Conservation (phyloP, 1,284 basidiomycete genomes). For the Peniophora sp. region DNA sequence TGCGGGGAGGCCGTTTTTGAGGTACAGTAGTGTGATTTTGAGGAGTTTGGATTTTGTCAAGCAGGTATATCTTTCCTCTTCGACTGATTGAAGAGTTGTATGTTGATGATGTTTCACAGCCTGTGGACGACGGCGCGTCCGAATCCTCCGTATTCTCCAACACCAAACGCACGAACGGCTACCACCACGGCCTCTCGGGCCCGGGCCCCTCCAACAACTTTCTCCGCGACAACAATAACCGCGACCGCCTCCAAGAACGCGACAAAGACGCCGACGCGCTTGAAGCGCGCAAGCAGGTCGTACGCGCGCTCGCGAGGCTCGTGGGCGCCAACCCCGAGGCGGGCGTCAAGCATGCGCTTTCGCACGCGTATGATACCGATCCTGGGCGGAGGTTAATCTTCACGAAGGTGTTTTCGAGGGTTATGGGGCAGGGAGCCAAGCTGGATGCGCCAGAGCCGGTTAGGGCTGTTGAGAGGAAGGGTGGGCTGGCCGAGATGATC, state of each 20-base stretch:
- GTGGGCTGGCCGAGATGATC: constrained; percentile 30
- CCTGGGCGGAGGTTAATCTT: constrained; percentile 73
- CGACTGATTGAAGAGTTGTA: too few relatives aligned
- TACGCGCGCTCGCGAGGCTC: constrained; percentile 74
- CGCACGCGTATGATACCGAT: constrained; percentile 74
- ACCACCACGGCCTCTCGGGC: too few relatives aligned
- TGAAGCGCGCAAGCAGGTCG: constrained; percentile 62
- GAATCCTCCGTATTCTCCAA: constrained; percentile 44
- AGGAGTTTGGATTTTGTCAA: constrained; percentile 35
- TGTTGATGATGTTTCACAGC: constrained; percentile 2
- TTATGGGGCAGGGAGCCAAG: constrained; percentile 74
- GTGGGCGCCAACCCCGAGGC: constrained; percentile 83
- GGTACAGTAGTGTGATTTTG: constrained; percentile 63
- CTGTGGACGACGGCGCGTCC: constrained; percentile 35
- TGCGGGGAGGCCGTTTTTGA: constrained; percentile 70
- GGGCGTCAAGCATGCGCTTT: constrained; percentile 83
- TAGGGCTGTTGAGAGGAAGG: constrained; percentile 42
- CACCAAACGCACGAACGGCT: constrained; percentile 16
- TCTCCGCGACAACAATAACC: too few relatives aligned
- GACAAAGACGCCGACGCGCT: constrained; percentile 31
- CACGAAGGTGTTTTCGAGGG: constrained; percentile 81
- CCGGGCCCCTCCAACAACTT: too few relatives aligned
- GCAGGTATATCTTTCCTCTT: constrained; percentile 24
- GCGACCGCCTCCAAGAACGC: too few relatives aligned
- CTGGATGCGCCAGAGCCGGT: constrained; percentile 55